Conservation (phyloP, 1,284 basidiomycete genomes). For the Sporisorium reilianum region DNA sequence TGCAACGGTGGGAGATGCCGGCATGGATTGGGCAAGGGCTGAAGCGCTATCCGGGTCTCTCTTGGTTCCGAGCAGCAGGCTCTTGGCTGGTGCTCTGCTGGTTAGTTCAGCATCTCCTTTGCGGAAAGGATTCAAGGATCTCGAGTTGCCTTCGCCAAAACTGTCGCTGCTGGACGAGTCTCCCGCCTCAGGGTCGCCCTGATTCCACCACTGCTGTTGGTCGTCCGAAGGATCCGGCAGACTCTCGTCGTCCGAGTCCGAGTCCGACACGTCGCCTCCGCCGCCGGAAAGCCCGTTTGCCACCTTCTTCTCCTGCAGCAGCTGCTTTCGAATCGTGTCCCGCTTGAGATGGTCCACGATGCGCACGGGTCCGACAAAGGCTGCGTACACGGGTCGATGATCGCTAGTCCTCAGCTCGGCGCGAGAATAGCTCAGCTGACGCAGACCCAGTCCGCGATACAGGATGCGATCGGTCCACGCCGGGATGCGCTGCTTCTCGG, state of each 20-base stretch:
- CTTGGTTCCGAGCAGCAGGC: conserved; percentile 1
- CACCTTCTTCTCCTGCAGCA: conserved; percentile 52
- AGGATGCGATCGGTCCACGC: conserved; percentile 86
- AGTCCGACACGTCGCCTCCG: conserved; percentile 21
- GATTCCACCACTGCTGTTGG: conserved; percentile 48
- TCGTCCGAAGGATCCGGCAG: conserved; percentile 51
- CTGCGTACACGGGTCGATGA: conserved; percentile 91
- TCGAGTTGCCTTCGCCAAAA: conserved; percentile 6
- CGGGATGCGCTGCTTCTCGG: conserved; percentile 94
- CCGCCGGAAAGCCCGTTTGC: conserved; percentile 18
- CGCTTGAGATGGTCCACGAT: conserved; percentile 83
- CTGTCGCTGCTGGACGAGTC: conserved; percentile 19
- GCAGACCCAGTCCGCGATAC: conserved; percentile 73
- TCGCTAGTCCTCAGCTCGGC: conserved; percentile 90
- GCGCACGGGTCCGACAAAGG: conserved; percentile 82
- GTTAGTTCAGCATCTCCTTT: not conserved
- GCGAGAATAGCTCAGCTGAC: conserved; percentile 72
- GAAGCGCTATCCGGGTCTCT: not conserved
- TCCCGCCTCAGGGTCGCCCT: not conserved
- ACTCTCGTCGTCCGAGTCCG: conserved; percentile 25
- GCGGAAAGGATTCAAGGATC: conserved; percentile 22
- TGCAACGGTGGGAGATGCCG: conserved; percentile 25
- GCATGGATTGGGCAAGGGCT: conserved; percentile 12
- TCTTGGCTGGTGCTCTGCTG: conserved; percentile 3
- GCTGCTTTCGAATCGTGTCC: conserved; percentile 77